Evolutionary conservation across 164 flowering plant genomes (phyloP), one percentile per base, ranked within the genome.

Genomic region (Vitis riparia): DNA sequence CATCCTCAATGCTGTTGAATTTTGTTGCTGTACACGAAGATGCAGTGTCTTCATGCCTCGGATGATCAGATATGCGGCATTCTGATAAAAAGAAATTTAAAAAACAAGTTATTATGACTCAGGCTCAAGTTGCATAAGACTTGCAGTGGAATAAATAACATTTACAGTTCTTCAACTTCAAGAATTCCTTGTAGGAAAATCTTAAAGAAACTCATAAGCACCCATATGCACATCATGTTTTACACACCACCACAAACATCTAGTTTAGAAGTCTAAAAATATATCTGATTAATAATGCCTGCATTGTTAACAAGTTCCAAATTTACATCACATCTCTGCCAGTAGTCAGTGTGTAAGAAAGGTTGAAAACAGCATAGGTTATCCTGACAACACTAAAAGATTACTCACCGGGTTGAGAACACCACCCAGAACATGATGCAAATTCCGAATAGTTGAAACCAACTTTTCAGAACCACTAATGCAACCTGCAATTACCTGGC

Each of bases 41-140:
- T 96, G 94, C 82, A 96, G 82, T 61, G 99, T 96, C 85, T 96
- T 96, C 94, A 96, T 89, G 88, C 99, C 99, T 77, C 99, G 86
- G 69, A 93, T 87, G 78, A 96, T 88, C 77, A 90, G 77, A 72
- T 93, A 96, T 2, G 99, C 93, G 15, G 99, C 98, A 83, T 93
- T 88, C 99, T 96, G 84, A 58, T 51, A 62, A 63, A 14, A 59
- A 49, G 50, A 66, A 65, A 71, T 37, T 51, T 52, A 65, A 48
- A n/a, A 50, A 7, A 32, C 27, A 37, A 14, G 44, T 14, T 10
- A 58, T 30, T 49, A 55, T 49, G 48, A 55, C 57, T 65, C 48
- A 48, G 1, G 23, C 53, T 65, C 17, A 19, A 60, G 17, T 49
- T 8, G 47, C 64, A 16, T 63, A 30, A 3, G 19, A 59, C 13